Conservation (phyloP, 2,329 filamentous ascomycete species). For the Claviceps paspali region DNA sequence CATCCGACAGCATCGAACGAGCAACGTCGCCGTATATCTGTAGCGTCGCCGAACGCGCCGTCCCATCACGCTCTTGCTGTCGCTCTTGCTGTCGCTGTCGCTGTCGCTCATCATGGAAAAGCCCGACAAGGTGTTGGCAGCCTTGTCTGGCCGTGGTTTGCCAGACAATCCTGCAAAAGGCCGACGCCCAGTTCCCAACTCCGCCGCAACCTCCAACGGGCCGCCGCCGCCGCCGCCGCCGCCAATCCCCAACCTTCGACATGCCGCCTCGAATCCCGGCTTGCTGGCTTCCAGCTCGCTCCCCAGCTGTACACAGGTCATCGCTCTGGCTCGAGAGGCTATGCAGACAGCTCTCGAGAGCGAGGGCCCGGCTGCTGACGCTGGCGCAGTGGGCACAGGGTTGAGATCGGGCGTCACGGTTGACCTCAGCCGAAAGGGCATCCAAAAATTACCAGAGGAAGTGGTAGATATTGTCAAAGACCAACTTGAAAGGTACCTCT, state of each 20-base stretch:
- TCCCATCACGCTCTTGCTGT: too few relatives aligned
- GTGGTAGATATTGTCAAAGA: constrained; percentile 61
- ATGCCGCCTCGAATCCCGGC: constrained; percentile 29
- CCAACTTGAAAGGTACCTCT: constrained; percentile 51
- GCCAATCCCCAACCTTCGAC: constrained; percentile 32
- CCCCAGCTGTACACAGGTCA: constrained; percentile 43
- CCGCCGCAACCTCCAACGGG: constrained; percentile 24
- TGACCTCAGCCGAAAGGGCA: constrained; percentile 61
- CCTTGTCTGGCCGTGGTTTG: constrained; percentile 19
- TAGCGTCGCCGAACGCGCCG: constrained; percentile 4
- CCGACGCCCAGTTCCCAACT: constrained; percentile 24
- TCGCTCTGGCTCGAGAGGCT: constrained; percentile 48
- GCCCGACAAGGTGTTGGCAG: constrained; percentile 17
- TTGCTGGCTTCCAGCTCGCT: constrained; percentile 36
- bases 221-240: constrained; percentile 25
- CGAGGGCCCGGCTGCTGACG: constrained; percentile 47
- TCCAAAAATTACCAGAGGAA: constrained; percentile 55
- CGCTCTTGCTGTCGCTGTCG: constrained; percentile 7
- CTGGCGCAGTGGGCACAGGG: constrained; percentile 40
- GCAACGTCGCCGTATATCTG: constrained; percentile 2
- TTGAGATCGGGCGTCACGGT: constrained; percentile 61
- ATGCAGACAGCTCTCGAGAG: constrained; percentile 53
- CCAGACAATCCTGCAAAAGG: constrained; percentile 25
- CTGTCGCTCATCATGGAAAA: constrained; percentile 18
- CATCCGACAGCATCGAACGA: neutral